Evolutionary conservation across 768 basidiomycete genomes (phyloP), one percentile per base, ranked within the genome.

Genomic region (Lyophyllum decastes): DNA sequence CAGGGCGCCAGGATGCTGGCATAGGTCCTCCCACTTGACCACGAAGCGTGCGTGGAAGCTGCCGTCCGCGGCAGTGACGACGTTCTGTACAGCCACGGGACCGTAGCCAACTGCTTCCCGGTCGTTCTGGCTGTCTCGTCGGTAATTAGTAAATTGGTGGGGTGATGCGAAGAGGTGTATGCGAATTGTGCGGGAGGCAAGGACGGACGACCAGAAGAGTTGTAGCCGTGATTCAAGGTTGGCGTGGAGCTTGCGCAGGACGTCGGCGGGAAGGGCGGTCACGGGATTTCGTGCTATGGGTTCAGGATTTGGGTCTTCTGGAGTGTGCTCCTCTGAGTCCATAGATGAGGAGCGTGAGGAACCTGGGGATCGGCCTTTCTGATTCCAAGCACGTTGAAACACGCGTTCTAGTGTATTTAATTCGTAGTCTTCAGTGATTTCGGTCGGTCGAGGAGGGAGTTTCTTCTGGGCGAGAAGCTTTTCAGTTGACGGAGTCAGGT

Each of bases 141-240:
- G n/a, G 60, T 61, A 6, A 30, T 14, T 34, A 11, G 56, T 43
- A 25, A 52, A 61, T 44, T 65, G 71, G 57, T 72, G 74, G 40
- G 70, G 75, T 14, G 69, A 74, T 3, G 83, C 72, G 64, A 83
- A 89, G n/a, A 95, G 65, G 21, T 83, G 77, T 4, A 95, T 64
- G 16, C 82, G 80, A 8, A 95, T 74, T 2, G 72, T 80, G 17
- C 92, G 82, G 24, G 83, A 78, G 10, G 88, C 66, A 0, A 95
- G 74, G 0, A 84, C 85, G 4, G 86, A 85, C 2, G 88, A 82
- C 92, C 92, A 95, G 72, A 96, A 94, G 0, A 88, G 85, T 48
- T 82, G 84, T 24, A 96, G 73, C 0, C 94, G 85, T 5, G 79
- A 70, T 66, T 94, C 90, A 4, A 96, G 79, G 64, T 95, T 95